Conservation (phyloP, 352 stramenopile genomes). For the Phytopythium ostracodes region DNA sequence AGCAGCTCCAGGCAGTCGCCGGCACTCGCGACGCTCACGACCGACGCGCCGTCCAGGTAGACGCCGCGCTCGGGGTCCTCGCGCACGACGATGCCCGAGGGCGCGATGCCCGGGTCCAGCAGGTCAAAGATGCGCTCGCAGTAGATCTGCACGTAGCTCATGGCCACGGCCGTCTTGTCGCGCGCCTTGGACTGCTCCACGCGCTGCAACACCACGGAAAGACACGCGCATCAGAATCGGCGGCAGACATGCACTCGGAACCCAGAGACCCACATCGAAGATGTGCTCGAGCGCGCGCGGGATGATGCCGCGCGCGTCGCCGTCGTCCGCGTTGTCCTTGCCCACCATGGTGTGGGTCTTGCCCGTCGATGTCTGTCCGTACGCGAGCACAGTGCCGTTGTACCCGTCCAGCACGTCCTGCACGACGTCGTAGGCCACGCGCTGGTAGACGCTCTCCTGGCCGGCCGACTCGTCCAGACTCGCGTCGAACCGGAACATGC, state of each 20-base stretch:
- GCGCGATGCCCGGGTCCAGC: slow-evolving; percentile 34
- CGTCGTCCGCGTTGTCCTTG: slow-evolving; percentile 25
- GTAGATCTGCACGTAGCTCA: slow-evolving; percentile 83
- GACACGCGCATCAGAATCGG: background rate
- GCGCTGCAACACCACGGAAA: background rate
- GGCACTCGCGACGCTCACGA: slow-evolving; percentile 34
- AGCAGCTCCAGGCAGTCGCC: slow-evolving; percentile 46
- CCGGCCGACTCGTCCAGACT: slow-evolving; percentile 31
- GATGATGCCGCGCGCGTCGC: slow-evolving; percentile 46
- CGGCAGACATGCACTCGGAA: background rate
- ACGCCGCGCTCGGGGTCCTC: slow-evolving; percentile 61
- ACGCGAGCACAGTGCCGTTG: slow-evolving; percentile 66
- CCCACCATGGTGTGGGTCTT: slow-evolving; percentile 77
- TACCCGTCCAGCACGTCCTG: slow-evolving; percentile 60
- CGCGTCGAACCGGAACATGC: slow-evolving; percentile 60
- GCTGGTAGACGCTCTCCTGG: slow-evolving; percentile 50
- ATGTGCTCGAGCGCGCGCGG: slow-evolving; percentile 58
- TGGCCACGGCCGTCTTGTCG: slow-evolving; percentile 39
- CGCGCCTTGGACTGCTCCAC: slow-evolving; percentile 24
- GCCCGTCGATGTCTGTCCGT: slow-evolving; percentile 59
- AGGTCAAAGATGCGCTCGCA: slow-evolving; percentile 77
- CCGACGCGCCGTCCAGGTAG: slow-evolving; percentile 57
- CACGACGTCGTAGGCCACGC: slow-evolving; percentile 47
- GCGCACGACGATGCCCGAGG: slow-evolving; percentile 48
- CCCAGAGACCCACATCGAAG: slow-evolving; percentile 25